Evolutionary conservation across 164 flowering plant species (phyloP).

Genomic region (Stephania cephalantha): DNA sequence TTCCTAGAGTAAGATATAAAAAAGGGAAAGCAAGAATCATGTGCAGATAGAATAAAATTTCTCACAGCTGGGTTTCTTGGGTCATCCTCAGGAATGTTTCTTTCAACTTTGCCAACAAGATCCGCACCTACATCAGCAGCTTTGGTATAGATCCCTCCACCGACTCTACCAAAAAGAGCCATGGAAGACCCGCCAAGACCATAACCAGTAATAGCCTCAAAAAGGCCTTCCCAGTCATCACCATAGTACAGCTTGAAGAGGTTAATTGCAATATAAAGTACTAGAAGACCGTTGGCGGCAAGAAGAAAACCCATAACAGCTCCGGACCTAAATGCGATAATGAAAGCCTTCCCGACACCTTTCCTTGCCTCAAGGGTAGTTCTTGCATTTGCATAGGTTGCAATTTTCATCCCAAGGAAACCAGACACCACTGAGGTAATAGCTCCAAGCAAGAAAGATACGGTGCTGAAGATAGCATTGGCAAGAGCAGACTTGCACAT

Average conservation of each 20-base stretch:
- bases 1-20: not conserved
- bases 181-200: slow-evolving; percentile 83
- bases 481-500: slow-evolving; percentile 73
- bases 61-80: slow-evolving; percentile 77
- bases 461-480: slow-evolving; percentile 61
- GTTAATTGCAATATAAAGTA: slow-evolving; percentile 56
- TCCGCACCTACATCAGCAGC: slow-evolving; percentile 90
- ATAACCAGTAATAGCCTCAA: slow-evolving; percentile 77
- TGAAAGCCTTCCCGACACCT: slow-evolving; percentile 81
- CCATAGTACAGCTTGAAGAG: slow-evolving; percentile 70
- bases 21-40: not conserved
- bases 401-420: slow-evolving; percentile 79
- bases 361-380: slow-evolving; percentile 79
- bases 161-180: slow-evolving; percentile 82
- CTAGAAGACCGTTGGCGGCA: slow-evolving; percentile 77
- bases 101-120: slow-evolving; percentile 82
- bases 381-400: slow-evolving; percentile 76
- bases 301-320: slow-evolving; percentile 85
- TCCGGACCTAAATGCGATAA: slow-evolving; percentile 64
- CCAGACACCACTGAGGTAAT: slow-evolving; percentile 66
- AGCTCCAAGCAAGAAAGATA: slow-evolving; percentile 69
- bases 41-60: not conserved
- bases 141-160: slow-evolving; percentile 73
- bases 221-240: slow-evolving; percentile 79
- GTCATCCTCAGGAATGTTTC: slow-evolving; percentile 78